A percentile compares a stretch with the other conserved stretches of the same genome.
Evolutionary conservation across 495 filamentous ascomycete species (phyloP).

Genomic region (Lepidopterella palustris): DNA sequence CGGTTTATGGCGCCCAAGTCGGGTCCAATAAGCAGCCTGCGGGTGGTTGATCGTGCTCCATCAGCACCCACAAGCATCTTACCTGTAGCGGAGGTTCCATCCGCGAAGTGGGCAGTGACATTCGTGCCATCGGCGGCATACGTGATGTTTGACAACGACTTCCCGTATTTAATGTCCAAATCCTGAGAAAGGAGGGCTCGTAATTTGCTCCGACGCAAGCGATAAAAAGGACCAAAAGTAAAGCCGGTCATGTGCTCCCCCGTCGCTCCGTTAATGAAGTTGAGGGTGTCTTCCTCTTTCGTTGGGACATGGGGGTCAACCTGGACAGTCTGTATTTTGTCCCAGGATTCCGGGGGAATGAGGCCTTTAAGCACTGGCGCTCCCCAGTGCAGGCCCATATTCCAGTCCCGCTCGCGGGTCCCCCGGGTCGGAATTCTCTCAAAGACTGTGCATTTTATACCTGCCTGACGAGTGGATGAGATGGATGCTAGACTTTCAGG

Average conservation of each 20-base stretch:
- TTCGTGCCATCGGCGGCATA: slow-evolving; percentile 17
- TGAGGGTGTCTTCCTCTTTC: slow-evolving; percentile 34
- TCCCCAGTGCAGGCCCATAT: slow-evolving; percentile 52
- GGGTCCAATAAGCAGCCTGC: slow-evolving; percentile 36
- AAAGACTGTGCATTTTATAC: slow-evolving; percentile 45
- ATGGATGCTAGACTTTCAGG: neutral
- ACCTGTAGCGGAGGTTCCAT: slow-evolving; percentile 36
- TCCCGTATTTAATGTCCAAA: slow-evolving; percentile 39
- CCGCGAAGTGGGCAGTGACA: slow-evolving; percentile 38
- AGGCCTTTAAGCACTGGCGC: slow-evolving; percentile 37
- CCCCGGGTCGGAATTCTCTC: slow-evolving; percentile 42
- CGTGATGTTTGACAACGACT: slow-evolving; percentile 22
- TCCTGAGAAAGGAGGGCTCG: slow-evolving; percentile 37
- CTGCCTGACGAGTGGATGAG: slow-evolving; percentile 36
- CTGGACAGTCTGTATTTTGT: slow-evolving; percentile 38
- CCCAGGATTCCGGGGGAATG: slow-evolving; percentile 36
- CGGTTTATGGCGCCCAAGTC: slow-evolving; percentile 25
- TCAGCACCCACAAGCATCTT: slow-evolving; percentile 41
- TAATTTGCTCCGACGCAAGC: slow-evolving; percentile 44
- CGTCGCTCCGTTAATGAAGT: slow-evolving; percentile 44
- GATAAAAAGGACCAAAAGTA: slow-evolving; percentile 39
- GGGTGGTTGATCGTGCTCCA: slow-evolving; percentile 39
- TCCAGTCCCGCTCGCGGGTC: slow-evolving; percentile 49
- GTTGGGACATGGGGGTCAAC: slow-evolving; percentile 36
- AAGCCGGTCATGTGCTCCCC: slow-evolving; percentile 39